phyloP scores from a whole-genome alignment of 148 eudicot species.

The Fagopyrum esculentum region DNA sequence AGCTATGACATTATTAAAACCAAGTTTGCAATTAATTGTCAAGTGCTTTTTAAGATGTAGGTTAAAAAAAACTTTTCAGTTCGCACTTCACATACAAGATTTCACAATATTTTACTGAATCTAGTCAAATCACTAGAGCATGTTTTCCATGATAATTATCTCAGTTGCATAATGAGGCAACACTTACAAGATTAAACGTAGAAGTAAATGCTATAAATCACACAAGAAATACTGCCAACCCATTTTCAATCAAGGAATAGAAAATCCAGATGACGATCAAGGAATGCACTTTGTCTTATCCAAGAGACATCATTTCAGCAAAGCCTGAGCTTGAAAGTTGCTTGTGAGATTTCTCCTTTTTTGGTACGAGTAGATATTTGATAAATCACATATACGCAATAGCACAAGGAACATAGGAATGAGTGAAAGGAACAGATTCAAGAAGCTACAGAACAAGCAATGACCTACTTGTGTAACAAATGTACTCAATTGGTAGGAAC shows the following conservation, averaged over 20 bases:
- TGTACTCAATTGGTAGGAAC: slow-evolving; percentile 54
- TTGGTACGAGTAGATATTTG: background rate
- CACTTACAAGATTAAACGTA: background rate
- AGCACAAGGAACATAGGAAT: background rate
- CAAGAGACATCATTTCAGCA: background rate
- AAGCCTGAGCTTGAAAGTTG: background rate
- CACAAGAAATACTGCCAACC: background rate
- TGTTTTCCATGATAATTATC: background rate
- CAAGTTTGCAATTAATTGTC: background rate
- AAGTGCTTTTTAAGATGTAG: background rate
- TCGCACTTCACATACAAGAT: background rate
- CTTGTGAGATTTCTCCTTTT: background rate
- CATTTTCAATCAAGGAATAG: background rate
- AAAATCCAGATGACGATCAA: background rate
- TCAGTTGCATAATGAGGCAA: background rate
- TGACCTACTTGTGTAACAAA: slow-evolving; percentile 70
- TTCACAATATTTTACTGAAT: background rate
- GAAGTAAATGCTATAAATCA: background rate
- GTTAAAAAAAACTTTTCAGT: background rate
- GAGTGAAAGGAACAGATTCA: background rate
- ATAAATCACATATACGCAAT: background rate
- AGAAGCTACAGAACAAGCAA: slow-evolving; percentile 6
- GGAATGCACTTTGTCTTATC: background rate
- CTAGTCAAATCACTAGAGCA: background rate
- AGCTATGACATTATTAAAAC: background rate